Conservation (phyloP, 2,329 filamentous ascomycete species). For the Aspergillus costaricaensis region DNA sequence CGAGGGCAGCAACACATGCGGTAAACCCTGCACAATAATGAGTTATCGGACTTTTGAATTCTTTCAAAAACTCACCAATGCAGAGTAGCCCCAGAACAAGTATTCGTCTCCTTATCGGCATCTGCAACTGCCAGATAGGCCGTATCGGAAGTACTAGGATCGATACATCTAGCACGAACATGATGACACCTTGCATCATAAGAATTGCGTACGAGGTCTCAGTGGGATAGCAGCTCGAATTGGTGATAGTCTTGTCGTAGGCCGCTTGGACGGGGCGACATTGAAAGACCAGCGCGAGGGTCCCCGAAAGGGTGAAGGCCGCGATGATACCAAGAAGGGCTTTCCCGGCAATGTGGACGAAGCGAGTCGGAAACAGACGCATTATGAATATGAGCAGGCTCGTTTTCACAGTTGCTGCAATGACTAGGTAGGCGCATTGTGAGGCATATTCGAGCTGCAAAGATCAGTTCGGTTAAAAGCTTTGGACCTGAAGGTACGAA, state of each 20-base stretch:
- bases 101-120: constrained; percentile 5
- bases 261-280: constrained; percentile 6
- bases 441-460: constrained; percentile 13
- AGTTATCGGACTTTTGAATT: neutral
- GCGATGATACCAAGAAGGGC: constrained; percentile 4
- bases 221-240: constrained; percentile 1
- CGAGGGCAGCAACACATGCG: constrained; percentile 11
- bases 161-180: constrained; percentile 10
- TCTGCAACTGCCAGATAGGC: constrained; percentile 12
- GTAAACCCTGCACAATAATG: neutral
- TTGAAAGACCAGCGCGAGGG: constrained; percentile 11
- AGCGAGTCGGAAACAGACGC: constrained; percentile 11
- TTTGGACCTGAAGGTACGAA: neutral
- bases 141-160: constrained; percentile 7
- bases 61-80: neutral
- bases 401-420: constrained; percentile 10
- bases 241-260: constrained; percentile 4
- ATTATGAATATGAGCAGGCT: constrained; percentile 13
- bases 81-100: constrained; percentile 8
- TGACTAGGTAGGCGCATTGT: constrained; percentile 9
- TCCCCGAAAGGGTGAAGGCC: constrained; percentile 12
- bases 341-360: constrained; percentile 2
- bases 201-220: constrained; percentile 5
- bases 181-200: constrained; percentile 8
- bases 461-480: neutral